phyloP scores from a whole-genome alignment of 2,329 filamentous ascomycete species.

The Aspergillus hortae region DNA sequence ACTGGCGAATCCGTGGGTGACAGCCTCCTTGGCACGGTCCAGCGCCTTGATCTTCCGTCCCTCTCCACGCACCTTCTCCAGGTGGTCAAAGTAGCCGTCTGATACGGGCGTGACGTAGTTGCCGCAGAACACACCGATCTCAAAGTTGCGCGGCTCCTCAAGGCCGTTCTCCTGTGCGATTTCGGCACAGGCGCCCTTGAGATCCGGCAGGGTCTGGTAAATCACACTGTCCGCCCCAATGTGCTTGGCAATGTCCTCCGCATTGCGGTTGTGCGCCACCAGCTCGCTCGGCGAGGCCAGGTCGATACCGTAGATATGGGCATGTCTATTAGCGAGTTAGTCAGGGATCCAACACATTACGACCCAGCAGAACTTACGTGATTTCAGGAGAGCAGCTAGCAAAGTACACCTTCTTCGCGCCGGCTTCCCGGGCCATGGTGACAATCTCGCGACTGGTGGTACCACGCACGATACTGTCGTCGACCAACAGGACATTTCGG shows the following conservation, averaged over 20 bases:
- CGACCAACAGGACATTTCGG: conserved; percentile 76
- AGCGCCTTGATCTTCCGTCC: conserved; percentile 65
- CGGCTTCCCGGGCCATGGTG: conserved; percentile 78
- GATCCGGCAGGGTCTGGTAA: conserved; percentile 71
- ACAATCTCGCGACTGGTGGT: conserved; percentile 79
- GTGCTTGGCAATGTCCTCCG: conserved; percentile 59
- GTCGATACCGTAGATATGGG: conserved; percentile 83
- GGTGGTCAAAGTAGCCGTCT: conserved; percentile 75
- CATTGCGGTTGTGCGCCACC: conserved; percentile 65
- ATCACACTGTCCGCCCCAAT: conserved; percentile 75
- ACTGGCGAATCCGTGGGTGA: conserved; percentile 60
- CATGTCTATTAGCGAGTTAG: conserved; percentile 48
- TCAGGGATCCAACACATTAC: background rate
- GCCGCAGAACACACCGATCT: conserved; percentile 89
- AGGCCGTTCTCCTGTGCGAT: conserved; percentile 55
- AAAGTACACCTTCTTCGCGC: conserved; percentile 78
- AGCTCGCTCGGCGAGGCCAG: conserved; percentile 68
- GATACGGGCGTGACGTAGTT: conserved; percentile 79
- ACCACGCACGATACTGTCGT: conserved; percentile 85
- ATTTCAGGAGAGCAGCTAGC: conserved; percentile 79
- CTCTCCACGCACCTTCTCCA: conserved; percentile 69
- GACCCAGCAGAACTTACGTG: conserved; percentile 42
- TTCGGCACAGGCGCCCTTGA: conserved; percentile 75
- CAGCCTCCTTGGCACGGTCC: conserved; percentile 61
- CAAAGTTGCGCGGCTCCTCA: conserved; percentile 63